Base-by-base conservation (phyloP, 257 asterid species). In the Verbena officinalis region DNA sequence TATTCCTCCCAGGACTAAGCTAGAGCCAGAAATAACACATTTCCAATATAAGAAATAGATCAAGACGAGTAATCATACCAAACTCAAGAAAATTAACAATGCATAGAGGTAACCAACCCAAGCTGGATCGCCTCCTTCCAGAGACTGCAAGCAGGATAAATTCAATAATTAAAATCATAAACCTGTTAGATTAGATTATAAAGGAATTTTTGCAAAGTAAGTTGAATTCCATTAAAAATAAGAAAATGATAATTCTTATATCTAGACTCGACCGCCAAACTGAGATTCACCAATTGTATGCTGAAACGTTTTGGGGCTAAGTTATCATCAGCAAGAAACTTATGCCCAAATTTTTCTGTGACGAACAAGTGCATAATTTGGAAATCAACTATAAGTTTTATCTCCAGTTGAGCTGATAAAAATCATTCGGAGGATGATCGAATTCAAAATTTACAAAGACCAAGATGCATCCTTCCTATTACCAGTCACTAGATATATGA, bases 21-120 rank as follows among this genome's bases (percentile, higher is more conserved):
- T 48, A 33, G 57, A 27, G 7, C 16, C 12, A 46, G 42, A 71
- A 49, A 49, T 53, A 61, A 31, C 44, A 56, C 15, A 53, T 39
- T 23, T 17, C 42, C 54, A 23, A 55, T 52, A 39, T 2, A 67
- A 24, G 19, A 21, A 15, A 60, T 3, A 44, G 50, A 66, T 15
- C 59, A 9, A 65, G 44, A 67, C 54, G 8, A 49, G 65, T 30
- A 72, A 34, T 33, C 88, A 23, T 89, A 92, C 97, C 97, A 92
- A 97, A 24, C 91, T 80, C 67, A 83, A 33, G 75, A 92, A 89
- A 56, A 92, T 92, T 58, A 86, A 81, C 67, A 92, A 81, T 59
- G 98, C 98, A 68, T 85, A 86, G 69, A 75, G n/a, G 49, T 89
- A 87, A 67, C 98, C 98, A 70, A 89, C 67, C 98, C 96, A 89